Evolutionary conservation across 2,329 filamentous ascomycete genomes (phyloP), one percentile per base, ranked within the genome.

Genomic region (Ceratocystis albifundus): DNA sequence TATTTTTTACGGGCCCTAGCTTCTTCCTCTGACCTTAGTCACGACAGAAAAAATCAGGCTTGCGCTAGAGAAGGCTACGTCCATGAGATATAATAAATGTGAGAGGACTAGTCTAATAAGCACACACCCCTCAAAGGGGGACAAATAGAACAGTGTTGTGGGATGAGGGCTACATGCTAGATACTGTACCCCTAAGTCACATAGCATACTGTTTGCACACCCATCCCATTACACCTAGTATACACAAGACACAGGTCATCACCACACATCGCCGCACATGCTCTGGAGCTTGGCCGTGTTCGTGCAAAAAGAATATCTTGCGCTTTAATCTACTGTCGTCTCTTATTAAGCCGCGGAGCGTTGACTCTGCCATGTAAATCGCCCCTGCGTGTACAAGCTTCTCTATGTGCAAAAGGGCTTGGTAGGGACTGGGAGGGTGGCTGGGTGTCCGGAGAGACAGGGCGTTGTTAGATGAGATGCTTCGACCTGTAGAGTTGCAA

Each of bases 401-500:
- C 30, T 59, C 20, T 15, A n/a, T 36, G 55, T 59, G 15, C 55
- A 36, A n/a, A 59, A 15, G 20, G 32, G 55, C 28, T 17, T 36
- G 12, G 12, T n/a, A n/a, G 2, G 15, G 25, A 10, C 25, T 2
- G 7, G 48, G n/a, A 25, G n/a, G 28, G 8, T 30, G 3, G 55
- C 25, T 32, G 3, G 55, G 15, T 32, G 28, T 36, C 30, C 8
- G 17, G 17, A 59, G 6, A 36, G 55, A 17, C 1, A 32, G 17
- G 30, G 12, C n/a, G 5, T 59, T 20, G 63, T 71, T 81, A 87
- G 72, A 87, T 87, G 70, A 87, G 83, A 78, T 87, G 84, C 81
- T 87, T 87, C 71, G 84, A 87, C 72, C 83, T 86, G 71, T 61
- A n/a, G 15, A 44, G 48, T 20, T 44, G 71, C 57, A n/a, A 12